These are phyloP conservation scores for Scheffersomyces illinoinensis DNA, from an alignment of 1,139 yeast species.

Conservation along the genomic window DNA sequence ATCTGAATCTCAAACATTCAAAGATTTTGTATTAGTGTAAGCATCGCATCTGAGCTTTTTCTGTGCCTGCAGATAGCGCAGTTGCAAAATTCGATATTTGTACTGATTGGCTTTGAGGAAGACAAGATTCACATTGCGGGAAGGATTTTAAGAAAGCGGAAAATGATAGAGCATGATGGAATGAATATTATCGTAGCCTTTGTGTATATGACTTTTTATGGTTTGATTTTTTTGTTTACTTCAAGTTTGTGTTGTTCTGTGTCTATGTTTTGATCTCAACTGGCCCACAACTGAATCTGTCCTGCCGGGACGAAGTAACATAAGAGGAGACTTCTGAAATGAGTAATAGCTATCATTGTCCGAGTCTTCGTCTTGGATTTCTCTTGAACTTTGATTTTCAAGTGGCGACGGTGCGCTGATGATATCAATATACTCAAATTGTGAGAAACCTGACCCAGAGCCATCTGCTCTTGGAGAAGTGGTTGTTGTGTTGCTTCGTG, in stretches of 20 bases:
- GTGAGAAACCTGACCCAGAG: neutral
- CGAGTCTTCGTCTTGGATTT: neutral
- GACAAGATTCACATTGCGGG: no score
- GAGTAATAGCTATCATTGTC: neutral
- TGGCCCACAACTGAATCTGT: neutral
- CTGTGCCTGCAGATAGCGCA: neutral
- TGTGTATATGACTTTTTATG: no score
- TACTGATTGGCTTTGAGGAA: neutral
- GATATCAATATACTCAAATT: neutral
- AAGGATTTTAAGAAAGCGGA: no score
- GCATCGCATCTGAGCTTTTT: neutral
- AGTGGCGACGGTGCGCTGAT: neutral
- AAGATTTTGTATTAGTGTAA: neutral
- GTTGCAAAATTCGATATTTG: neutral
- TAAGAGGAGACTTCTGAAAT: neutral
- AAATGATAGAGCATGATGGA: no score
- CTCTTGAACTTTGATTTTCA: neutral
- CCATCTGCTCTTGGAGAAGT: neutral
- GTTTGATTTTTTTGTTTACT: neutral
- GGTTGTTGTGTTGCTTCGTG: neutral
- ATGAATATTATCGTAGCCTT: no score
- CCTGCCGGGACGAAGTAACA: neutral
- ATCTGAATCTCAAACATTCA: neutral
- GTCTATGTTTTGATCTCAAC: neutral
- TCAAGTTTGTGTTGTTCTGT: neutral